These are phyloP conservation scores for Boletus mariae DNA, from an alignment of 1,284 basidiomycete species.

Conservation along the genomic window DNA sequence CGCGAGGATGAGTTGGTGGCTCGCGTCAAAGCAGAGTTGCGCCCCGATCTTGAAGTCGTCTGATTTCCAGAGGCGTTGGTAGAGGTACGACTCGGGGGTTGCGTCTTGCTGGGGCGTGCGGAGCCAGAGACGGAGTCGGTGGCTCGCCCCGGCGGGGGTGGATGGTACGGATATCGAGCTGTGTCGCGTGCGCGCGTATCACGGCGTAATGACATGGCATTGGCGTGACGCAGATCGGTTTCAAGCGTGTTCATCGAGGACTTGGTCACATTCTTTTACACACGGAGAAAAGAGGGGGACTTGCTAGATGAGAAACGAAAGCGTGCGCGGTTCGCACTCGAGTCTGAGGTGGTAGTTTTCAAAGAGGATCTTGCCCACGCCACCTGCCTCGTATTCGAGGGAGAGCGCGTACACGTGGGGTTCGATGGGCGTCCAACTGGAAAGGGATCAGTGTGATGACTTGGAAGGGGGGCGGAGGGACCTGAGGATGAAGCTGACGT, in stretches of 20 bases:
- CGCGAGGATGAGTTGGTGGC: conserved; percentile 47
- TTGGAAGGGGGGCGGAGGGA: conserved; percentile 13
- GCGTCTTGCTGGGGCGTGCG: conserved; percentile 29
- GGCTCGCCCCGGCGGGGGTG: conserved; percentile 49
- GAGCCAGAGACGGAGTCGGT: conserved; percentile 58
- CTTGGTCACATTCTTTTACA: not conserved
- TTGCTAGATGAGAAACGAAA: conserved; percentile 57
- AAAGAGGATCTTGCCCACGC: conserved; percentile 49
- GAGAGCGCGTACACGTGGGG: conserved; percentile 46
- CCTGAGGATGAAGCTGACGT: conserved; percentile 51
- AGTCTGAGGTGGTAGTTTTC: conserved; percentile 43
- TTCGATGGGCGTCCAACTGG: conserved; percentile 40
- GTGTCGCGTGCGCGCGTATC: not conserved
- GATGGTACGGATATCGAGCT: conserved; percentile 53
- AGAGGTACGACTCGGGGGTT: conserved; percentile 40
- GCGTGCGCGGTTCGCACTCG: conserved; percentile 43
- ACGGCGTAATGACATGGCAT: not conserved
- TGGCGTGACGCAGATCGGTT: not conserved
- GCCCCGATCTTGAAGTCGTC: conserved; percentile 59
- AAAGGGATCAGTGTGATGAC: not conserved
- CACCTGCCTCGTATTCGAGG: conserved; percentile 57
- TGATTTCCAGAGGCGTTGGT: conserved; percentile 57
- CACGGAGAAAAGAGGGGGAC: conserved; percentile 18
- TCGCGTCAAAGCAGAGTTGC: conserved; percentile 45
- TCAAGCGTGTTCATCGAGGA: not conserved